Evolutionary conservation across 2,329 filamentous ascomycete species (phyloP).

Genomic region (Arthrobotrys iridis): DNA sequence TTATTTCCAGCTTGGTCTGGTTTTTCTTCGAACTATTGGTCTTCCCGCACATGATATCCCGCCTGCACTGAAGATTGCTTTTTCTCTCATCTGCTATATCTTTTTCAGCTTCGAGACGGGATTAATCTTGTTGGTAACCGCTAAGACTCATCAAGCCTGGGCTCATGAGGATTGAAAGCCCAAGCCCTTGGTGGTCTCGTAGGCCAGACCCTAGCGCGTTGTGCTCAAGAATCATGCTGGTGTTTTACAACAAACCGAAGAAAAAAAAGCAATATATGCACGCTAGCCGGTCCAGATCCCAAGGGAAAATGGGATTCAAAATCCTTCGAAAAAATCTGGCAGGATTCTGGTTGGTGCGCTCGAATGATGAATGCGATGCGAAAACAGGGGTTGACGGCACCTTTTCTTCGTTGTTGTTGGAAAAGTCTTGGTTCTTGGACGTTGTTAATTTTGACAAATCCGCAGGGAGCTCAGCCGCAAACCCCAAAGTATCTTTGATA

Average conservation of each 20-base stretch:
- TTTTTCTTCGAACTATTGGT: constrained; percentile 23
- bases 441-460: constrained; percentile 55
- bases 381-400: constrained; percentile 11
- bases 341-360: constrained; percentile 45
- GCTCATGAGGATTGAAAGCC: constrained; percentile 26
- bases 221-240: constrained; percentile 29
- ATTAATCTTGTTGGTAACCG: constrained; percentile 48
- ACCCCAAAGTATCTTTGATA: constrained; percentile 14
- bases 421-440: constrained; percentile 4
- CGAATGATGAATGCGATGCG: background rate
- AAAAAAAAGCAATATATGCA: constrained; percentile 38
- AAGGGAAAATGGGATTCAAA: constrained; percentile 35
- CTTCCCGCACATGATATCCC: constrained; percentile 25
- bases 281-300: constrained; percentile 17
- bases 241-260: constrained; percentile 8
- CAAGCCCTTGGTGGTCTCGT: constrained; percentile 20
- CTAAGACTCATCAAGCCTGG: constrained; percentile 12
- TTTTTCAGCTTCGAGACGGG: constrained; percentile 43
- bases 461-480: constrained; percentile 53
- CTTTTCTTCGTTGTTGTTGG: background rate
- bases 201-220: constrained; percentile 14
- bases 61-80: constrained; percentile 16
- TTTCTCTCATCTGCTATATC: constrained; percentile 23
- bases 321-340: constrained; percentile 40
- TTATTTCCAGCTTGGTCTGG: constrained; percentile 21